Evolutionary conservation across 2,329 filamentous ascomycete species (phyloP), one percentile per base, ranked within the genome.

Genomic region (Sclerotinia trifoliorum): DNA sequence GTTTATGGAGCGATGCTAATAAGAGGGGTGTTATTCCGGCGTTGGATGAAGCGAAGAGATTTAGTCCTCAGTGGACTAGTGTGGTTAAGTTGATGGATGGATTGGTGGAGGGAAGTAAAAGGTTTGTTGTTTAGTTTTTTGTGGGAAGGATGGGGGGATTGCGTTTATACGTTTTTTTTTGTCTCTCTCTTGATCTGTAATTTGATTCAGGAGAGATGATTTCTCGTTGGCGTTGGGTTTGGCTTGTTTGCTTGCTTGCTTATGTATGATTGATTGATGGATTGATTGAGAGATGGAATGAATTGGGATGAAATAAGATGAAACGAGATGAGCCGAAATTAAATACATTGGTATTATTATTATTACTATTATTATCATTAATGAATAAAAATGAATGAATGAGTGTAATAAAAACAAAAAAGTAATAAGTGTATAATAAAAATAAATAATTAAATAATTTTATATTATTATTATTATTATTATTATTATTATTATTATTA

Each of bases 1-100:
- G 95, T 79, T 82, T 91, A 44, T 98, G 94, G 93, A 93, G 90
- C 74, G 95, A 99, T 80, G 88, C 86, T 56, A 97, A 97, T 75
- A 80, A 81, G 48, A 79, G 80, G 2, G 89, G 87, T 4, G 83
- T 84, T 1, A 93, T 98, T 60, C 94, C 94, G 0, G 94, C 94
- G 0, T 85, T 94, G 64, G 90, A 95, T 73, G 94, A 98, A 79
- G 83, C 92, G 61, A 81, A 85, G 73, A 85, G 88, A 77, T 97
- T 88, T 79, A 84, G 88, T 73, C 95, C 95, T 0, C 81, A 83
- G 5, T 99, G 95, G 95, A 87, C 88, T 8, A 88, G 89, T 13
- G 82, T 93, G 39, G 88, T 88, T 5, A 97, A 97, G 80, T 80
- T 86, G 71, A 83, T 83, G 35, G 90, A 93, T 80, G 94, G 92